phyloP scores from a whole-genome alignment of 768 basidiomycete genomes.

The Suillus ampliporus region DNA sequence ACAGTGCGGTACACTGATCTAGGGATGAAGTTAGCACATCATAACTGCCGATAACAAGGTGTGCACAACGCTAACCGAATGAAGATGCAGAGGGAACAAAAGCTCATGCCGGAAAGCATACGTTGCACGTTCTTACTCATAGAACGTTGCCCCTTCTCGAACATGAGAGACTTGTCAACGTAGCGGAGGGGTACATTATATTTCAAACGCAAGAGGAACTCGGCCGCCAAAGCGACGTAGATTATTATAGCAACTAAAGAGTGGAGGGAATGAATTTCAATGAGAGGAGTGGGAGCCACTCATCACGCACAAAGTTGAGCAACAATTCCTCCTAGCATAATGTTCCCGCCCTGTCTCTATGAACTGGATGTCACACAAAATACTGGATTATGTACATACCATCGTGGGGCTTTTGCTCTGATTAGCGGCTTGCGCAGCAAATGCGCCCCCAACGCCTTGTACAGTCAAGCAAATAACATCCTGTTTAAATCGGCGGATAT shows the following conservation, averaged over 20 bases:
- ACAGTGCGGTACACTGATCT: slow-evolving; percentile 20
- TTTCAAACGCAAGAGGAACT: slow-evolving; percentile 52
- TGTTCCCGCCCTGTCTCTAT: slow-evolving; percentile 47
- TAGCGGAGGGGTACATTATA: slow-evolving; percentile 40
- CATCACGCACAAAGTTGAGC: slow-evolving; percentile 55
- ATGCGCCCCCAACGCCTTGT: slow-evolving; percentile 48
- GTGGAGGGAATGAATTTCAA: slow-evolving; percentile 19
- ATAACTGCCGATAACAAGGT: not conserved
- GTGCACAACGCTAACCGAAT: slow-evolving; percentile 44
- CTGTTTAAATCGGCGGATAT: slow-evolving; percentile 15
- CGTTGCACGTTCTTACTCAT: slow-evolving; percentile 25
- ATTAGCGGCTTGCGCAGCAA: slow-evolving; percentile 46
- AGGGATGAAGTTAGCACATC: not conserved
- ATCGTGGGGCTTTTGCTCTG: slow-evolving; percentile 26
- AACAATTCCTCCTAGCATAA: slow-evolving; percentile 69
- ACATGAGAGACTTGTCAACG: not conserved
- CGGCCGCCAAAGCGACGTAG: slow-evolving; percentile 47
- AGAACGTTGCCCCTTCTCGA: not conserved
- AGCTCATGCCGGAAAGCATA: slow-evolving; percentile 42
- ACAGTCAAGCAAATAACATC: slow-evolving; percentile 44
- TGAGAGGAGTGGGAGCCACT: slow-evolving; percentile 23
- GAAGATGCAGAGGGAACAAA: slow-evolving; percentile 49
- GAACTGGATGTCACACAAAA: not conserved
- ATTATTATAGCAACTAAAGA: slow-evolving; percentile 46
- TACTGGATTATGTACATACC: slow-evolving; percentile 10